Conservation (phyloP, 768 basidiomycete genomes). For the Clathrus columnatus region DNA sequence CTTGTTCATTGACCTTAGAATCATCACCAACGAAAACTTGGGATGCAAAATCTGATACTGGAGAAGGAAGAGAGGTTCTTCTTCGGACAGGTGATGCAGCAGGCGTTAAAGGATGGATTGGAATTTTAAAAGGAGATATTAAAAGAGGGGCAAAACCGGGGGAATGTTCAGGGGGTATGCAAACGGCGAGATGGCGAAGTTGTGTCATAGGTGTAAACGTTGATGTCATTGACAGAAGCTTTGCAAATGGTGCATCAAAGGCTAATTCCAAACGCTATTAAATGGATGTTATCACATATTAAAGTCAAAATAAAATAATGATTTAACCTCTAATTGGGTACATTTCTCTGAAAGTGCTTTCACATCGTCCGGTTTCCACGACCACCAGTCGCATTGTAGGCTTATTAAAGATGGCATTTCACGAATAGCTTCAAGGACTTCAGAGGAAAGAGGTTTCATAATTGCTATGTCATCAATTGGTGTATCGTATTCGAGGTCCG, state of each 20-base stretch:
- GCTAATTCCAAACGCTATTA: conserved; percentile 23
- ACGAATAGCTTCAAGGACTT: conserved; percentile 23
- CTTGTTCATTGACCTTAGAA: conserved; percentile 18
- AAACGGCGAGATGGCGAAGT: conserved; percentile 24
- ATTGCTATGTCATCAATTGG: conserved; percentile 22
- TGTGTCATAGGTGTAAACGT: conserved; percentile 23
- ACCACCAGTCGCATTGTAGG: conserved; percentile 35
- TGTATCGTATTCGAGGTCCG: conserved; percentile 15
- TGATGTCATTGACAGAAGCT: conserved; percentile 26
- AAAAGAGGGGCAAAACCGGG: conserved; percentile 25
- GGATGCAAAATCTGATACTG: conserved; percentile 22
- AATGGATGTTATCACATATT: not conserved
- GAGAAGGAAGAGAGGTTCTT: conserved; percentile 20
- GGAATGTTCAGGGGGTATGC: conserved; percentile 23
- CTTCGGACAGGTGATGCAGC: conserved; percentile 24
- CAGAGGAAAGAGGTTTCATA: conserved; percentile 24
- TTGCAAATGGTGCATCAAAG: conserved; percentile 29
- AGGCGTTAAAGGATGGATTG: conserved; percentile 24
- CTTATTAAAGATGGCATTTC: conserved; percentile 18
- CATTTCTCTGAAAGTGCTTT: conserved; percentile 27
- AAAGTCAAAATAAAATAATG: conserved; percentile 6
- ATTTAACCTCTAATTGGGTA: conserved; percentile 22
- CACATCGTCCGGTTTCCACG: conserved; percentile 25
- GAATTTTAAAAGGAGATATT: conserved; percentile 11
- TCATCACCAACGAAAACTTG: conserved; percentile 8